Evolutionary conservation across 2,329 filamentous ascomycete species (phyloP), one percentile per base, ranked within the genome.

Genomic region (Saccharata proteae): DNA sequence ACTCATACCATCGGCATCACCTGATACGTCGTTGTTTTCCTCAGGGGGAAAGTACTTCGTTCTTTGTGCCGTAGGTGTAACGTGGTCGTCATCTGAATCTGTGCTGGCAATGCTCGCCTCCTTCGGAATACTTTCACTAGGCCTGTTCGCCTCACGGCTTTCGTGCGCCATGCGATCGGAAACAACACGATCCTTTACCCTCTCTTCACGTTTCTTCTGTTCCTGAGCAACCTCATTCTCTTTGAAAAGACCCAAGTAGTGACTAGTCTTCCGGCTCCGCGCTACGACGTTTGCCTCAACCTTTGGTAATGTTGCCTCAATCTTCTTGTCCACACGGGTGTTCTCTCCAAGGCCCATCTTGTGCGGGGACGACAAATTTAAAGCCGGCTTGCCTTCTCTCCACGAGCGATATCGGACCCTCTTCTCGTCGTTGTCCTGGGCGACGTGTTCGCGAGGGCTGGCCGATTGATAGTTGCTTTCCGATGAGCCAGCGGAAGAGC

Each of bases 191-290:
- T 59, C 49, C 40, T 54, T 54, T 15, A 46, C 43, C 32, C 62
- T 58, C 35, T 59, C 58, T 37, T 68, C 61, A 40, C 61, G 49
- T 47, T 61, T 57, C 44, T 65, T 67, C 34, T 64, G 59, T 39
- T 68, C 65, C 18, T 67, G 63, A 15, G 62, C 62, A 5, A 58
- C 60, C 32, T 71, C 70, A 36, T 72, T 73, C 39, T 74, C 71
- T 43, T 74, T 74, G 55, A 77, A 78, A 5, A 78, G 54, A 9
- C 74, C 71, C 32, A 78, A 55, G 43, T 74, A 75, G 44, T 77
- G 73, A 45, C 71, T 76, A 24, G 74, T 71, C 51, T 78, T 78
- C 35, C 74, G 64, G 48, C 71, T 77, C 37, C 74, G 64, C 42
- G 71, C 63, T 16, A 62, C 57, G 16, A 58, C 52, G 15, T 55